Percentiles rank a stretch among this genome's conserved stretches.
Evolutionary conservation across 805 yeast species (phyloP).

Genomic region (Vanderwaltozyma verrucispora): DNA sequence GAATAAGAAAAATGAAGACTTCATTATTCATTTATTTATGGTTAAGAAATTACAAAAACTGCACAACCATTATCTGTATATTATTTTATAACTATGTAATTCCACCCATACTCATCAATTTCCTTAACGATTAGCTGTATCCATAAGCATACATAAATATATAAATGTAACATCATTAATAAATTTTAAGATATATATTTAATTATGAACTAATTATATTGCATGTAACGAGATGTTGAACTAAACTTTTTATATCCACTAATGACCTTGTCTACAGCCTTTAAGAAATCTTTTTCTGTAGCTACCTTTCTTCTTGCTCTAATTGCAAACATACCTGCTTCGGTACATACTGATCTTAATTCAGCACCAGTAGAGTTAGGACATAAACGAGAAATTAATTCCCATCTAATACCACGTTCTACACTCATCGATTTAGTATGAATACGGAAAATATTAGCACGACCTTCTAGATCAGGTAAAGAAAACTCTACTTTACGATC

Average conservation of each 20-base stretch:
- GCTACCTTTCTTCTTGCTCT: constrained; percentile 98
- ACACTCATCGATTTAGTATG: constrained; percentile 97
- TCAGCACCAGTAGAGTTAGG: constrained; percentile 99
- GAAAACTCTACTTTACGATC: constrained; percentile 98
- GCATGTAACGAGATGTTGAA: constrained; percentile 97
- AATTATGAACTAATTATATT: constrained; percentile 54
- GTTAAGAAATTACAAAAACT: no score
- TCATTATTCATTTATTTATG: no score
- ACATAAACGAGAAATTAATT: constrained; percentile 89
- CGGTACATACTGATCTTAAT: constrained; percentile 95
- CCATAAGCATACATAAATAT: no score
- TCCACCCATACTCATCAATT: neutral
- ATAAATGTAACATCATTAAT: no score
- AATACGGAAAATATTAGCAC: constrained; percentile 95
- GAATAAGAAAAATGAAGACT: constrained; percentile 32
- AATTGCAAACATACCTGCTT: constrained; percentile 99
- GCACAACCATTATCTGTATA: no score
- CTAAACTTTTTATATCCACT: constrained; percentile 98
- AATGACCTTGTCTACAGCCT: constrained; percentile 96
- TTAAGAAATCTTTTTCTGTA: constrained; percentile 92
- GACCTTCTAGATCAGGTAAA: constrained; percentile 92
- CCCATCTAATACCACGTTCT: constrained; percentile 98
- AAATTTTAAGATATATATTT: no score
- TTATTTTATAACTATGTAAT: no score
- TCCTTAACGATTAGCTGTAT: no score